Evolutionary conservation across 768 basidiomycete species (phyloP).

Genomic region (Cystobasidiopsis lactophilus): DNA sequence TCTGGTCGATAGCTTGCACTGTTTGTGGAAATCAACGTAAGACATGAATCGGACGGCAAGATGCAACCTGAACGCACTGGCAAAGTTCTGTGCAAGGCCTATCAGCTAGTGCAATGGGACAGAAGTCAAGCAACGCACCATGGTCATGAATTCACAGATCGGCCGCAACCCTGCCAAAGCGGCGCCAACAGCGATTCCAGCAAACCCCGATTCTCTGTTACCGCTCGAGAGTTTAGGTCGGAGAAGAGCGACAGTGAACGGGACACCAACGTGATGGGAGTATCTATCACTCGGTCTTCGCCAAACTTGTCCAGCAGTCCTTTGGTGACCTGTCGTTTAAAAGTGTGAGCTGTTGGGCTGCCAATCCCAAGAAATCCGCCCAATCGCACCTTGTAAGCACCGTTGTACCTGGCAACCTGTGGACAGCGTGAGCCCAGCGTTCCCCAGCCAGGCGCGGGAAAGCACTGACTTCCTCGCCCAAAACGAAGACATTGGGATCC

Average conservation of each 20-base stretch:
- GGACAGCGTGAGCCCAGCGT: conserved; percentile 30
- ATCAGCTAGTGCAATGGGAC: background rate
- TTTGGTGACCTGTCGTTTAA: conserved; percentile 68
- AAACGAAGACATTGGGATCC: conserved; percentile 77
- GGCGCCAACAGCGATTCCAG: conserved; percentile 83
- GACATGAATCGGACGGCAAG: background rate
- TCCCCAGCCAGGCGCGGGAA: conserved; percentile 55
- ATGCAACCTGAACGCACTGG: conserved; percentile 39
- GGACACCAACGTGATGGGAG: conserved; percentile 39
- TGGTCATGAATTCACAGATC: conserved; percentile 99
- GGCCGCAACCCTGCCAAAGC: conserved; percentile 86
- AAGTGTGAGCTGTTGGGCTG: conserved; percentile 2
- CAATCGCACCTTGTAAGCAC: conserved; percentile 61
- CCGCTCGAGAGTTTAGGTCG: conserved; percentile 5
- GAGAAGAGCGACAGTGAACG: conserved; percentile 10
- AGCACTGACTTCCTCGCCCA: conserved; percentile 77
- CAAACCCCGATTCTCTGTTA: conserved; percentile 82
- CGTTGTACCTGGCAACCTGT: conserved; percentile 87
- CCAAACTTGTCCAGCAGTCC: conserved; percentile 98
- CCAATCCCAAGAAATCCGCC: background rate
- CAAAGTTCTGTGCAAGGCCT: conserved; percentile 42
- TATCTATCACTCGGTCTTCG: conserved; percentile 93
- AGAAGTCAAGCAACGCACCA: conserved; percentile 24
- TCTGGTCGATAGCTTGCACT: conserved; percentile 76
- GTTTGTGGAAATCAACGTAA: background rate